These are phyloP conservation scores for Davidsoniella virescens DNA, from an alignment of 2,329 filamentous ascomycete genomes.

Conservation along the genomic window DNA sequence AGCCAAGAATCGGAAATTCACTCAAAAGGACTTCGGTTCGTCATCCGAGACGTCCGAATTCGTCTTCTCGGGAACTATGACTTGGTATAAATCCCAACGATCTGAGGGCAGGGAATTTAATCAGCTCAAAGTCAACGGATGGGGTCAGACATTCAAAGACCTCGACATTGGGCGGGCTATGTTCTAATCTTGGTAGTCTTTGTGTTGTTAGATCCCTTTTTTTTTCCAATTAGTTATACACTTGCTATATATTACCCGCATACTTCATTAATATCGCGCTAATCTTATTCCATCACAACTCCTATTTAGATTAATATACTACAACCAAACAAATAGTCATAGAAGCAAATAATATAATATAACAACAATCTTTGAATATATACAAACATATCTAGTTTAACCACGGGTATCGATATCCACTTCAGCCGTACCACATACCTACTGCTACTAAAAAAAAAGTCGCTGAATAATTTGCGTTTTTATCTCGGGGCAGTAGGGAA, in stretches of 20 bases:
- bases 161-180: not conserved
- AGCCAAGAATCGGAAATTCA: not conserved
- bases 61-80: not conserved
- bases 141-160: not conserved
- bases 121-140: not conserved
- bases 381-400: not conserved
- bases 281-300: not conserved
- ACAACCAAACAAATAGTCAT: not conserved
- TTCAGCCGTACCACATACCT: not conserved
- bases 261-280: not conserved
- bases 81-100: not conserved
- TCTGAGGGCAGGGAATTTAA: not conserved
- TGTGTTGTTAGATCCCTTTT: no score
- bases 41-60: not conserved
- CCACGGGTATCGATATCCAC: not conserved
- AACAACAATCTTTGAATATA: not conserved
- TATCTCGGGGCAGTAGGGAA: slow-evolving; percentile 34
- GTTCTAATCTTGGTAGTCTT: no score
- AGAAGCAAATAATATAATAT: not conserved
- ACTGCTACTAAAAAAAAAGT: not conserved
- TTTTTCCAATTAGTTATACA: no score
- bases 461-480: not conserved
- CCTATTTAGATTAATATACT: not conserved
- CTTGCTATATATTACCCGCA: not conserved
- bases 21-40: not conserved